These are phyloP conservation scores for Soucietia sequanensis DNA, from an alignment of 805 yeast genomes.

Conservation along the genomic window DNA sequence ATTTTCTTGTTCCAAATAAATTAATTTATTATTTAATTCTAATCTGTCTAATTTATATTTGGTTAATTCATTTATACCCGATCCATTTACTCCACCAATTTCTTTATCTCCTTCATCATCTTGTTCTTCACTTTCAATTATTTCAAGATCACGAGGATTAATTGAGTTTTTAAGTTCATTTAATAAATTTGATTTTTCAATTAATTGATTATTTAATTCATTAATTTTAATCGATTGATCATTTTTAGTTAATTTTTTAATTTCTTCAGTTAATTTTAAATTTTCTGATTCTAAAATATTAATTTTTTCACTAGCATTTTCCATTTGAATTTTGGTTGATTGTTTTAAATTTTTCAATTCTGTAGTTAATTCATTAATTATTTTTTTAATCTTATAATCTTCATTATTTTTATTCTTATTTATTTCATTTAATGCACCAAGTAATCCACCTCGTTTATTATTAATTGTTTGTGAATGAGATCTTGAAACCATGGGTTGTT, in stretches of 20 bases:
- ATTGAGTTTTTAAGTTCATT: slow-evolving; percentile 27
- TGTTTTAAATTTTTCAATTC: slow-evolving; percentile 32
- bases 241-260: slow-evolving; percentile 1
- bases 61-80: slow-evolving; percentile 29
- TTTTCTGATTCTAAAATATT: slow-evolving; percentile 43
- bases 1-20: slow-evolving; percentile 48
- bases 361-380: slow-evolving; percentile 30
- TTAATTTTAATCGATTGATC: slow-evolving; percentile 5
- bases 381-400: slow-evolving; percentile 27
- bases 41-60: slow-evolving; percentile 43
- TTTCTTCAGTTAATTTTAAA: slow-evolving; percentile 10
- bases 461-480: neutral
- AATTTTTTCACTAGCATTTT: slow-evolving; percentile 56
- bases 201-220: slow-evolving; percentile 17
- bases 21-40: slow-evolving; percentile 43
- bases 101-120: no score
- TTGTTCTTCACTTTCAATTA: slow-evolving; percentile 16
- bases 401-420: slow-evolving; percentile 8
- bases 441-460: slow-evolving; percentile 1
- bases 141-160: slow-evolving; percentile 23
- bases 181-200: slow-evolving; percentile 31
- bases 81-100: slow-evolving; percentile 7
- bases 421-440: neutral
- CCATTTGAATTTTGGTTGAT: slow-evolving; percentile 47
- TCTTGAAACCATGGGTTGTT: slow-evolving; percentile 1